Evolutionary conservation across 2,329 filamentous ascomycete genomes (phyloP).

Genomic region (Chaetothyriales sp.): DNA sequence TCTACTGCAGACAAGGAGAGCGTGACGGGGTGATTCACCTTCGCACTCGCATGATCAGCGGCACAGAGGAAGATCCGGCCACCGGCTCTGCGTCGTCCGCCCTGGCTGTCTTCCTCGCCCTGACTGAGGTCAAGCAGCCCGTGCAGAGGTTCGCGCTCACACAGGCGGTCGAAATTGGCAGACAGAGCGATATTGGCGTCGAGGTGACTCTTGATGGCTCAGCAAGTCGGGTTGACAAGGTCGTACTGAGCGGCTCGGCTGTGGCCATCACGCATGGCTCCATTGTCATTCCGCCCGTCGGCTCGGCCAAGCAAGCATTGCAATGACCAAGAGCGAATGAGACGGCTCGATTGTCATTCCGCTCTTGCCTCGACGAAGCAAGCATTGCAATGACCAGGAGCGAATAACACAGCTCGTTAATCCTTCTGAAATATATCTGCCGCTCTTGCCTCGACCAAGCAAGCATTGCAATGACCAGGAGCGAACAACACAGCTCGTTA

Average conservation of each 20-base stretch:
- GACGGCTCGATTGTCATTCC: neutral
- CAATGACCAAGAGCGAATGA: too few relatives aligned
- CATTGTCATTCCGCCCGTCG: slow-evolving; percentile 18
- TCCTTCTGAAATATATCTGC: slow-evolving; percentile 8
- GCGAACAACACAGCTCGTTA: too few relatives aligned
- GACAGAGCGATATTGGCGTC: slow-evolving; percentile 33
- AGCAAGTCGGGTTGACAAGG: slow-evolving; percentile 18
- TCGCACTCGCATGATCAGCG: slow-evolving; percentile 8
- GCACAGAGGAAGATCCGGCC: slow-evolving; percentile 43
- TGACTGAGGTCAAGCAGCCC: slow-evolving; percentile 33
- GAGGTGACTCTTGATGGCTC: slow-evolving; percentile 13
- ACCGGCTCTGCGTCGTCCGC: slow-evolving; percentile 51
- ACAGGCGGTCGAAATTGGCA: neutral
- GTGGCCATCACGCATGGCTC: slow-evolving; percentile 25
- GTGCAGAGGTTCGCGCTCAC: slow-evolving; percentile 15
- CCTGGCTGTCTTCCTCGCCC: slow-evolving; percentile 41
- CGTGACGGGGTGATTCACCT: slow-evolving; percentile 1
- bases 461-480: too few relatives aligned
- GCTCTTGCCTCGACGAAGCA: neutral
- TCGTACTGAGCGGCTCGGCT: slow-evolving; percentile 25
- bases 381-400: neutral
- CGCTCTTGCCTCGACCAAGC: slow-evolving; percentile 52
- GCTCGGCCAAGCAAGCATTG: slow-evolving; percentile 34
- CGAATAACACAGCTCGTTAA: neutral
- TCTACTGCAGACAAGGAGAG: slow-evolving; percentile 5